phyloP scores from a whole-genome alignment of 2,329 filamentous ascomycete genomes.

The Botrytis galanthina region DNA sequence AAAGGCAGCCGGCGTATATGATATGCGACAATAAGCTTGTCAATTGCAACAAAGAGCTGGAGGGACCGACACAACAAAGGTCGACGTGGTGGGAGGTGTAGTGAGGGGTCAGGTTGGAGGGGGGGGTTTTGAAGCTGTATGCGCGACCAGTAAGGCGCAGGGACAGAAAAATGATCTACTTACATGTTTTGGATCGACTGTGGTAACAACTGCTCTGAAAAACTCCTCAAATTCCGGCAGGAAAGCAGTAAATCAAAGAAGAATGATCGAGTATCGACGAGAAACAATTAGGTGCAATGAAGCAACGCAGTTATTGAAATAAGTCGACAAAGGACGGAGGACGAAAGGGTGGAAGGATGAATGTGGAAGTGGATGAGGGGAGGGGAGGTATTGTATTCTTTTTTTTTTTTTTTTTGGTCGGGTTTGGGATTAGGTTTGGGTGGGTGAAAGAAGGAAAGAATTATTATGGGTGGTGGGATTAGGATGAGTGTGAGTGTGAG shows the following conservation, averaged over 20 bases:
- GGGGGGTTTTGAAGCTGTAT: constrained; percentile 28
- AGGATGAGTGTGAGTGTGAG: no score
- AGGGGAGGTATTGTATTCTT: constrained; percentile 3
- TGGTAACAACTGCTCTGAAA: constrained; percentile 34
- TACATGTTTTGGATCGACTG: constrained; percentile 33
- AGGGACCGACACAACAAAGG: constrained; percentile 19
- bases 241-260: constrained; percentile 40
- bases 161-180: constrained; percentile 35
- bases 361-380: constrained; percentile 18
- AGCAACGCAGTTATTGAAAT: constrained; percentile 30
- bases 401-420: neutral
- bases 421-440: neutral
- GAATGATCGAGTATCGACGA: constrained; percentile 39
- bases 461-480: constrained; percentile 5
- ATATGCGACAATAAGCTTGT: constrained; percentile 26
- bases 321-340: constrained; percentile 27
- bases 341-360: constrained; percentile 23
- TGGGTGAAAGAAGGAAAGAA: constrained; percentile 11
- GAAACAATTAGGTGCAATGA: constrained; percentile 38
- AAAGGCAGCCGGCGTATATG: constrained; percentile 26
- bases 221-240: constrained; percentile 30
- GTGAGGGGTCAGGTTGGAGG: constrained; percentile 25
- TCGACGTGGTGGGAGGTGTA: constrained; percentile 24
- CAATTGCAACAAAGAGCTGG: constrained; percentile 17
- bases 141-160: constrained; percentile 36